Percentiles rank a stretch among this genome's conserved stretches.
These are phyloP conservation scores for Phanerochaete sordida DNA, from an alignment of 768 basidiomycete genomes.

Conservation along the genomic window DNA sequence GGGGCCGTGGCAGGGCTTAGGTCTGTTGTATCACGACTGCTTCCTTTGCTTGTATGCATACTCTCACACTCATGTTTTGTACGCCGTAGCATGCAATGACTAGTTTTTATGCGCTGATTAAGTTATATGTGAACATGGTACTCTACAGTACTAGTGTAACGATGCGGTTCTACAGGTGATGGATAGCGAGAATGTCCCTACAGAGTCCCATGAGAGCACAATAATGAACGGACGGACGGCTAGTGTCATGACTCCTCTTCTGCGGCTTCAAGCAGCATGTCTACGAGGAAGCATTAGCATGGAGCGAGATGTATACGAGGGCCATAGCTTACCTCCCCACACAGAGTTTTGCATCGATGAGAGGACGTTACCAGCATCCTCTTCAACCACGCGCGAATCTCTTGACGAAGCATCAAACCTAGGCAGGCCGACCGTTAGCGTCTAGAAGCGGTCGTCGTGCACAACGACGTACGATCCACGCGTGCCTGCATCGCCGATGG, in stretches of 20 bases:
- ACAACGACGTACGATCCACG: constrained; percentile 43
- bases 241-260: constrained; percentile 33
- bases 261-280: constrained; percentile 45
- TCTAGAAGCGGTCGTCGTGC: not conserved
- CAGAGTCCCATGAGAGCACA: constrained; percentile 8
- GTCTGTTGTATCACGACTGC: not conserved
- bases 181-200: not conserved
- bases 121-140: constrained; percentile 15
- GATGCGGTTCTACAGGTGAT: constrained; percentile 5
- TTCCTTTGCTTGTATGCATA: not conserved
- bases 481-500: constrained; percentile 45
- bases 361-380: constrained; percentile 43
- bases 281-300: constrained; percentile 12
- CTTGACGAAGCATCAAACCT: constrained; percentile 25
- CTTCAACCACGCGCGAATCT: constrained; percentile 20
- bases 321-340: constrained; percentile 59
- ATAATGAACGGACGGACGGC: constrained; percentile 1
- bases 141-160: constrained; percentile 16
- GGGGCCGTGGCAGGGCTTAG: constrained; percentile 6
- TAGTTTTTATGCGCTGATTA: not conserved
- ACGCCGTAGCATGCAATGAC: not conserved
- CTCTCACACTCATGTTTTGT: not conserved
- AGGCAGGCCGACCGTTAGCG: not conserved
- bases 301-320: not conserved
- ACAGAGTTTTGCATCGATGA: constrained; percentile 62